These are phyloP conservation scores for Metschnikowia matae DNA, from an alignment of 805 yeast species.

Conservation along the genomic window DNA sequence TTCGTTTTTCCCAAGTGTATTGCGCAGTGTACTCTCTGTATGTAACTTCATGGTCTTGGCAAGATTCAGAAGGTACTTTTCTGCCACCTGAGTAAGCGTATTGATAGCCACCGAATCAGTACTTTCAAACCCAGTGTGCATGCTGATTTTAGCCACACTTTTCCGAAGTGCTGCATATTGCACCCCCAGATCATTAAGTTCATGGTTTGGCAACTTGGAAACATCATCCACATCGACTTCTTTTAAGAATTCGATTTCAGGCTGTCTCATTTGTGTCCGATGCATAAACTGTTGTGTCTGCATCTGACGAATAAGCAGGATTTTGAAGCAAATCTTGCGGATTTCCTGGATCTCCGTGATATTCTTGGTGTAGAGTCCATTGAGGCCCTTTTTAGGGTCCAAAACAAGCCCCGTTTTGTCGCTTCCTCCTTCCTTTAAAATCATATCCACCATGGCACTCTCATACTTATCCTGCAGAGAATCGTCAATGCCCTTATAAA, in stretches of 20 bases:
- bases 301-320: constrained; percentile 82
- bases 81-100: constrained; percentile 78
- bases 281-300: constrained; percentile 78
- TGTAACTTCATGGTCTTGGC: constrained; percentile 68
- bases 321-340: constrained; percentile 81
- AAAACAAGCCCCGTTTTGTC: constrained; percentile 25
- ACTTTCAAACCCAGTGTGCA: constrained; percentile 90
- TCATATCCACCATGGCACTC: constrained; percentile 32
- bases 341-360: constrained; percentile 82
- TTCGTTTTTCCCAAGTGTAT: constrained; percentile 39
- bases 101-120: constrained; percentile 75
- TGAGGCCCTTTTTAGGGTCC: constrained; percentile 52
- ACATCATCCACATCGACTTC: constrained; percentile 81
- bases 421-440: constrained; percentile 22
- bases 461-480: constrained; percentile 38
- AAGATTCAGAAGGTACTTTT: constrained; percentile 69
- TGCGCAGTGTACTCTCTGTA: constrained; percentile 56
- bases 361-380: constrained; percentile 57
- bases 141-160: constrained; percentile 70
- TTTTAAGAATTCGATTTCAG: constrained; percentile 55
- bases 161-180: constrained; percentile 65
- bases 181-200: constrained; percentile 52
- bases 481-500: constrained; percentile 48
- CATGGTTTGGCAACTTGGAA: constrained; percentile 70
- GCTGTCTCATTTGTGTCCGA: constrained; percentile 67